These are phyloP conservation scores for Fomitiporia mediterranea DNA, from an alignment of 1,284 basidiomycete genomes.

Conservation along the genomic window DNA sequence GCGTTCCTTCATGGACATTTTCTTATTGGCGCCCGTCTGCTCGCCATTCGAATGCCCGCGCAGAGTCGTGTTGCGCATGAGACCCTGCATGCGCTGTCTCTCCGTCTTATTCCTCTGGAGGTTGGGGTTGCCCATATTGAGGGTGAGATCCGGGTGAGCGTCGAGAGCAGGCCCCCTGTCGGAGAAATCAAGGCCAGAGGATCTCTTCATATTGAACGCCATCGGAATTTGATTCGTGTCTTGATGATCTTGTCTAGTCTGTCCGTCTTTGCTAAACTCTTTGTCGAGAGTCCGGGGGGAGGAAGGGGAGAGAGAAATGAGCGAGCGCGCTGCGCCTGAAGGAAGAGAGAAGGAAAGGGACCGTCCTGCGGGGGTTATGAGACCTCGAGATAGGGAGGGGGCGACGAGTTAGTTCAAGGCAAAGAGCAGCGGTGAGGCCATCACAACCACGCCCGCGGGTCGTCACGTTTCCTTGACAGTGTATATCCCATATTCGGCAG, in stretches of 20 bases:
- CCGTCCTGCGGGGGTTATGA: slow-evolving; percentile 10
- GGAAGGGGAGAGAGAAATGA: slow-evolving; percentile 3
- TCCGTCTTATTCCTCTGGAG: slow-evolving; percentile 79
- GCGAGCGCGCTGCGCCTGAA: slow-evolving; percentile 13
- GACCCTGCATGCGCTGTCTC: slow-evolving; percentile 69
- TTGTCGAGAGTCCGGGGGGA: no score
- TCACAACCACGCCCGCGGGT: slow-evolving; percentile 1
- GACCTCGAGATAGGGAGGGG: not conserved
- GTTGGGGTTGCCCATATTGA: slow-evolving; percentile 33
- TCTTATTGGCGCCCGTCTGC: slow-evolving; percentile 32
- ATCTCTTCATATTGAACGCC: slow-evolving; percentile 36
- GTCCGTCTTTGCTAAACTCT: not conserved
- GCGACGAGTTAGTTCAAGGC: not conserved
- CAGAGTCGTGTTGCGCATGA: slow-evolving; percentile 54
- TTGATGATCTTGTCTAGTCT: slow-evolving; percentile 5
- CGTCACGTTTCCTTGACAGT: slow-evolving; percentile 7
- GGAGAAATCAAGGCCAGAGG: slow-evolving; percentile 67
- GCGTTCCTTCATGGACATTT: slow-evolving; percentile 34
- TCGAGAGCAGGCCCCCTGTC: slow-evolving; percentile 51
- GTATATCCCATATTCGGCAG: not conserved
- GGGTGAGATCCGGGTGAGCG: slow-evolving; percentile 48
- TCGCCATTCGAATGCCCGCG: slow-evolving; percentile 31
- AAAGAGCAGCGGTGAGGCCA: not conserved
- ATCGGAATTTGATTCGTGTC: not conserved
- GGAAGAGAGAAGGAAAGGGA: not conserved